Evolutionary conservation across 169 alveolate genomes (phyloP).

Genomic region (Cardiosporidium cionae): DNA sequence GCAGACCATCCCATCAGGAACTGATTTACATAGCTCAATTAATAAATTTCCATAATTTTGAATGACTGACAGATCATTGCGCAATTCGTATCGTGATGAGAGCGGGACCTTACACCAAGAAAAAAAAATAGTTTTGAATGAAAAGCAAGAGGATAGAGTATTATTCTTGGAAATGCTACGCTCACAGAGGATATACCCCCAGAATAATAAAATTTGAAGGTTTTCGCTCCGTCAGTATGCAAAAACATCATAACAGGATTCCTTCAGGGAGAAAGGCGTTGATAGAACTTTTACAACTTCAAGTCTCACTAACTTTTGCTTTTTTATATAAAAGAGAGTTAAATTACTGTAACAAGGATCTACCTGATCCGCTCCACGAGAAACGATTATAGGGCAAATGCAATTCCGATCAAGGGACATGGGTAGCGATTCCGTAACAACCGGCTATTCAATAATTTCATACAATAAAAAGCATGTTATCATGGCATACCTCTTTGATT

Average conservation of each 20-base stretch:
- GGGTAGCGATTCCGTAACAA: conserved; percentile 81
- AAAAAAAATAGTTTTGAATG: too few species aligned
- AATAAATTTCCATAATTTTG: conserved; percentile 85
- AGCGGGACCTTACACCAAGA: conserved; percentile 65
- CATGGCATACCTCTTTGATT: not conserved
- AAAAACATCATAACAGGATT: not conserved
- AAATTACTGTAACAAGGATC: not conserved
- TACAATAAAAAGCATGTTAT: not conserved
- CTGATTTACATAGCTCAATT: conserved; percentile 73
- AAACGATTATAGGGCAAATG: conserved; percentile 87
- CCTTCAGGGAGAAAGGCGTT: not conserved
- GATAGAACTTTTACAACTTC: not conserved
- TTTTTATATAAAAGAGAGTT: too few species aligned
- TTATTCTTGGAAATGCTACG: too few species aligned
- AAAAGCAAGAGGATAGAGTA: too few species aligned
- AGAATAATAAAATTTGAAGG: not conserved
- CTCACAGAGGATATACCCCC: not conserved
- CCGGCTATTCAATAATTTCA: conserved; percentile 53
- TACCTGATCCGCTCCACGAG: conserved; percentile 76
- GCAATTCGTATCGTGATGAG: conserved; percentile 79
- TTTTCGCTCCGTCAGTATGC: not conserved
- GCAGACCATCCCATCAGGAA: conserved; percentile 93
- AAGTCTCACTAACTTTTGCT: not conserved
- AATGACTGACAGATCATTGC: conserved; percentile 79
- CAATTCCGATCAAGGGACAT: conserved; percentile 88